Evolutionary conservation across 2,329 filamentous ascomycete genomes (phyloP).

Genomic region (Penicillium sp.): DNA sequence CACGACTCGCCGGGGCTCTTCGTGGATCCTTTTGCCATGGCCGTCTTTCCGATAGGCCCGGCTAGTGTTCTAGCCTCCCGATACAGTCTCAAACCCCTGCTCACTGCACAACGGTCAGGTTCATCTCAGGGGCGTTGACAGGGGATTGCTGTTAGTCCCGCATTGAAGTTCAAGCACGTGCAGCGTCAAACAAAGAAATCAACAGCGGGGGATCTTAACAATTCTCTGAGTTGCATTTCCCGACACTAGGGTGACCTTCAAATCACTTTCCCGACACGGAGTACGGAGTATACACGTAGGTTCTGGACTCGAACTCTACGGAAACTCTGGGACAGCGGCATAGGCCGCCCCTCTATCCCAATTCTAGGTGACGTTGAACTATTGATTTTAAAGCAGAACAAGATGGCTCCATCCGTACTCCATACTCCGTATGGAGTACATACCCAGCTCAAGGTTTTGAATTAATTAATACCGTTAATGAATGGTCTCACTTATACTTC

Average conservation of each 20-base stretch:
- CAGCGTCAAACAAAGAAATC: conserved; percentile 1
- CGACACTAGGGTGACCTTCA: not conserved
- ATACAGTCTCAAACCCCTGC: conserved; percentile 7
- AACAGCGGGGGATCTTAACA: not conserved
- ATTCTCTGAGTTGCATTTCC: not conserved
- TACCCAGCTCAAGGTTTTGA: not conserved
- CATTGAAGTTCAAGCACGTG: conserved; percentile 10
- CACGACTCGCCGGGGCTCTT: not conserved
- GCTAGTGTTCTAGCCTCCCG: not conserved
- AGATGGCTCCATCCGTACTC: too few relatives aligned
- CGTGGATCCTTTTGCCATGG: not conserved
- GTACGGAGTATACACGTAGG: not conserved
- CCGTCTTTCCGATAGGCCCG: not conserved
- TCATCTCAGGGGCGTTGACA: conserved; percentile 1
- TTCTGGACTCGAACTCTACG: not conserved
- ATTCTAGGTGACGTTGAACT: too few relatives aligned
- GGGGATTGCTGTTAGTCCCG: conserved; percentile 3
- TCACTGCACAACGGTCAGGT: conserved; percentile 2
- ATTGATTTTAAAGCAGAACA: too few relatives aligned
- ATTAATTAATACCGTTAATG: not conserved
- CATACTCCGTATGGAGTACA: too few relatives aligned
- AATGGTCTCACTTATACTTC: not conserved
- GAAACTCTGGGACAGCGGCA: conserved; percentile 1
- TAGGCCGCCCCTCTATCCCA: conserved; percentile 2
- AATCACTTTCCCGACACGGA: not conserved